A percentile compares a stretch with the other conserved stretches of the same genome.
phyloP scores from a whole-genome alignment of 768 basidiomycete genomes.

The Collybia sordida region DNA sequence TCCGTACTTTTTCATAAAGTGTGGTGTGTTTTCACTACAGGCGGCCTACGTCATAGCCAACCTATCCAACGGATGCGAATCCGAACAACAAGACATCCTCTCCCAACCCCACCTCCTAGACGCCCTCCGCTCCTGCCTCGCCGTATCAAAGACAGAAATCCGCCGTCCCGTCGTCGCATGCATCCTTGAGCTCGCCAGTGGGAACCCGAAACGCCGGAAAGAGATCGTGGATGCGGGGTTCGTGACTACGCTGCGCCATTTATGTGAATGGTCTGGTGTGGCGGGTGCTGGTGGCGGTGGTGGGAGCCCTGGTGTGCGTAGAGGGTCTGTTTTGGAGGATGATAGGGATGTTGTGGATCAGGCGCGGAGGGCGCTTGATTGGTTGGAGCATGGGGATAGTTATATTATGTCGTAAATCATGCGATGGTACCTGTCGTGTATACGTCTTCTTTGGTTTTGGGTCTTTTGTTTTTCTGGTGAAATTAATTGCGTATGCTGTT shows the following conservation, averaged over 20 bases:
- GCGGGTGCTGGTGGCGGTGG: slow-evolving; percentile 6
- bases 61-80: slow-evolving; percentile 57
- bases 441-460: no score
- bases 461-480: no score
- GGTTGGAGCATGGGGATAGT: slow-evolving; percentile 39
- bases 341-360: slow-evolving; percentile 59
- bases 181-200: slow-evolving; percentile 53
- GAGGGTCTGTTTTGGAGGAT: slow-evolving; percentile 38
- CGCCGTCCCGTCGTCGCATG: slow-evolving; percentile 62
- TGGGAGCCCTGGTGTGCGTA: slow-evolving; percentile 27
- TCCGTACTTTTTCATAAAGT: not conserved
- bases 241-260: slow-evolving; percentile 35
- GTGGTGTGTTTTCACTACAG: slow-evolving; percentile 12
- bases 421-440: no score
- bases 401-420: slow-evolving; percentile 13
- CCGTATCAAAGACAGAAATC: slow-evolving; percentile 55
- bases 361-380: slow-evolving; percentile 57
- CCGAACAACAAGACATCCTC: slow-evolving; percentile 54
- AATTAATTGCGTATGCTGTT: no score
- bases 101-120: slow-evolving; percentile 48
- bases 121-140: slow-evolving; percentile 57
- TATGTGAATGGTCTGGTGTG: slow-evolving; percentile 33
- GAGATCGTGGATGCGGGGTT: slow-evolving; percentile 40
- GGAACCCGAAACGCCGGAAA: slow-evolving; percentile 32
- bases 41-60: slow-evolving; percentile 68